Base-by-base conservation (phyloP, 495 filamentous ascomycete genomes). In the Lasiosphaeria hispida region DNA sequence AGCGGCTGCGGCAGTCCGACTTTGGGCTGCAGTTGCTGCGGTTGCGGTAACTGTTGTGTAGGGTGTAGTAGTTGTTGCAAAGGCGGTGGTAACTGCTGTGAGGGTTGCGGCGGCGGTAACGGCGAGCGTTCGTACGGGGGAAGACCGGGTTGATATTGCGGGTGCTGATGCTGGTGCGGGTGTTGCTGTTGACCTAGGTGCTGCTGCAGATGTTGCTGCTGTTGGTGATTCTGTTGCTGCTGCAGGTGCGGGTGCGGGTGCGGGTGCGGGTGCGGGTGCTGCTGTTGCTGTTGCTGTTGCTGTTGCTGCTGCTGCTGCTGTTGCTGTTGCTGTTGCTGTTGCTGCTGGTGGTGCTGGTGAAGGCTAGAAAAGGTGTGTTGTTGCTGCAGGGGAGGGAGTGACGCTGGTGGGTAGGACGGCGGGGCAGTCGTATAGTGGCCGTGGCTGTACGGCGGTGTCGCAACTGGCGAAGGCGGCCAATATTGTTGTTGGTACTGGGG, bases 401-500 rank as follows among this genome's bases (percentile, higher is more conserved):
- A 37, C 1, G 49, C 34, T 11, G 55, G 53, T 11, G 45, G 11
- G 41, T 50, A 43, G 10, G 42, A 19, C n/a, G 43, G 43, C 43
- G 13, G 15, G 47, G 33, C 23, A 13, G 18, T 50, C 48, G 57
- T 66, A 63, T 62, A 69, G 23, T 73, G 65, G 38, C 49, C 57
- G 37, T 73, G 69, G 45, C 45, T 49, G 48, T 70, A 77, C 5
- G 74, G 73, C 18, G 76, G 76, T 15, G 76, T 75, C 8, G 74
- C 65, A 4, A 69, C 62, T 7, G 86, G 84, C 6, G 83, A 87
- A n/a, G 84, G 85, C 6, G 87, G 82, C 86, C 87, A 90, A 19
- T 68, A 73, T 58, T 85, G 72, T 33, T 69, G 69, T 61, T 55
- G 59, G 33, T 66, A 72, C 18, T 76, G 75, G 13, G 79, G 70